These are phyloP conservation scores for Metschnikowia corniflorae DNA, from an alignment of 805 yeast species.

Conservation along the genomic window DNA sequence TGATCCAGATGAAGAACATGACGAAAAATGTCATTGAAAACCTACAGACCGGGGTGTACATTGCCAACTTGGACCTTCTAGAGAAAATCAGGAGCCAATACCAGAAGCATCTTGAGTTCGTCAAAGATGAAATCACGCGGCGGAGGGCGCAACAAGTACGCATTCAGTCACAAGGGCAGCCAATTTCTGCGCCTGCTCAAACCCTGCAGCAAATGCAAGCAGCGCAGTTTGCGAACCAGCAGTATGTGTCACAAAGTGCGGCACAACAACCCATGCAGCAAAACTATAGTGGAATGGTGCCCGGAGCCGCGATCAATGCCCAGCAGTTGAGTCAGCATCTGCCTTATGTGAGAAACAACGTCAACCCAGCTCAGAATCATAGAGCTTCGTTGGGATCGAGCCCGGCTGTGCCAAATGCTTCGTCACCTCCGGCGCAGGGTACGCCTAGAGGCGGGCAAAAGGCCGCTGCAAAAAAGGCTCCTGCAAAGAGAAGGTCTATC, in stretches of 20 bases:
- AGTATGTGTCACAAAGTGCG: conserved; percentile 5
- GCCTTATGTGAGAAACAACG: conserved; percentile 4
- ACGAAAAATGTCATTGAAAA: conserved; percentile 72
- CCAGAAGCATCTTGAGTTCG: conserved; percentile 69
- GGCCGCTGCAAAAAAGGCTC: conserved; percentile 7
- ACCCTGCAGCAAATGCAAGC: conserved; percentile 7
- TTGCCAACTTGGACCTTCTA: conserved; percentile 69
- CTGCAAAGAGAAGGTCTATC: conserved; percentile 14
- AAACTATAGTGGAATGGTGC: conserved; percentile 4
- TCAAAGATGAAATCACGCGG: conserved; percentile 54
- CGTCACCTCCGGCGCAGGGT: conserved; percentile 8
- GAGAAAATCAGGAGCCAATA: conserved; percentile 70
- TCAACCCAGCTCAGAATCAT: conserved; percentile 6
- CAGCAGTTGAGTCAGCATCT: conserved; percentile 5
- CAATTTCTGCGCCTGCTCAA: conserved; percentile 3
- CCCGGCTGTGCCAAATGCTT: conserved; percentile 11
- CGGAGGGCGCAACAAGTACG: conserved; percentile 35
- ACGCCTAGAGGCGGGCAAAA: conserved; percentile 24
- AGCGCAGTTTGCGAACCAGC: conserved; percentile 5
- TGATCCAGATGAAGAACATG: conserved; percentile 76
- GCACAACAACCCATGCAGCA: conserved; percentile 13
- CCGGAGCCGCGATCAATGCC: conserved; percentile 1
- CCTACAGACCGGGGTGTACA: conserved; percentile 58
- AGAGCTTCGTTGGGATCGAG: conserved; percentile 12
- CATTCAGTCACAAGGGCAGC: conserved; percentile 9